These are phyloP conservation scores for Psilocybe azurescens DNA, from an alignment of 768 basidiomycete species.

Conservation along the genomic window DNA sequence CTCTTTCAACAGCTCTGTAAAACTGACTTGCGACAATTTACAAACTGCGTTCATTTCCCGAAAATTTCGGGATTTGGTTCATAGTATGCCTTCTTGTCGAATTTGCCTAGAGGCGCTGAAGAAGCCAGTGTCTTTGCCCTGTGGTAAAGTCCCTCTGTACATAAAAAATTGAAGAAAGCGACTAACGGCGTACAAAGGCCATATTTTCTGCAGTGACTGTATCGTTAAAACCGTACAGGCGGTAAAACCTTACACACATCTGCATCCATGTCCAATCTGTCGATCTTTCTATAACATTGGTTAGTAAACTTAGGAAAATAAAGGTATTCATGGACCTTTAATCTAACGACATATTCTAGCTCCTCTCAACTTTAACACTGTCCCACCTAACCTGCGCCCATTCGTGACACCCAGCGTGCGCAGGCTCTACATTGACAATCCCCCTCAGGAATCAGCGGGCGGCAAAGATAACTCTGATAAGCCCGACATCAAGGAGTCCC, in stretches of 20 bases:
- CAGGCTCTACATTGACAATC: constrained; percentile 52
- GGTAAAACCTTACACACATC: constrained; percentile 48
- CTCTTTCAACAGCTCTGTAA: constrained; percentile 6
- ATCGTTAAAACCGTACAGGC: constrained; percentile 54
- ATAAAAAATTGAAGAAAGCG: not conserved
- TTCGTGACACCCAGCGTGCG: constrained; percentile 65
- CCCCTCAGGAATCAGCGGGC: constrained; percentile 21
- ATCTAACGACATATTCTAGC: constrained; percentile 35
- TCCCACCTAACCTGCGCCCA: constrained; percentile 64
- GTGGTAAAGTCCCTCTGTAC: constrained; percentile 48
- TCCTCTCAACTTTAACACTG: constrained; percentile 48
- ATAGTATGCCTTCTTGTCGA: constrained; percentile 39
- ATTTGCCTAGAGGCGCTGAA: constrained; percentile 64
- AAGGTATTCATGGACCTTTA: not conserved
- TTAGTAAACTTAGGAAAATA: constrained; percentile 31
- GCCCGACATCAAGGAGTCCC: not conserved
- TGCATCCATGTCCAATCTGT: constrained; percentile 65
- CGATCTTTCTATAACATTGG: constrained; percentile 59
- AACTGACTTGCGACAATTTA: not conserved
- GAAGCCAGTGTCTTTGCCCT: constrained; percentile 63
- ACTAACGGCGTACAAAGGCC: constrained; percentile 42
- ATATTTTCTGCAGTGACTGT: constrained; percentile 69
- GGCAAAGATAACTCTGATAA: constrained; percentile 10
- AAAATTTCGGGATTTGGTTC: constrained; percentile 16
- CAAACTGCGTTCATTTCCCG: constrained; percentile 17